Percentiles rank a stretch among this genome's conserved stretches.
Conservation (phyloP, 139 green algal genomes). For the Chlorella sp. region DNA sequence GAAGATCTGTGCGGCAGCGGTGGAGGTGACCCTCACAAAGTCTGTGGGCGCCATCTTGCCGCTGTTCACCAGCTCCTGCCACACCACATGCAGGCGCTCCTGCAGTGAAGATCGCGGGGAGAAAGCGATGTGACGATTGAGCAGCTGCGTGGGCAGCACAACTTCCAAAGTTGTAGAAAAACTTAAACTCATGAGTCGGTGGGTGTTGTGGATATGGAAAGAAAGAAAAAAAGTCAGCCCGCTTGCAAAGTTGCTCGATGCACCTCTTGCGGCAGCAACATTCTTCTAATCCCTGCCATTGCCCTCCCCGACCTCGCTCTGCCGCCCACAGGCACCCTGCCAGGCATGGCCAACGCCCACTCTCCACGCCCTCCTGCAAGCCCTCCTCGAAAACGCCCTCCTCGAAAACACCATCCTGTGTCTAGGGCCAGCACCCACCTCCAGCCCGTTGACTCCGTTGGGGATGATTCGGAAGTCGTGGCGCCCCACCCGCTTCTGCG, state of each 20-base stretch:
- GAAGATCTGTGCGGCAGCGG: conserved; percentile 87
- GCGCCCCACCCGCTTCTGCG: conserved; percentile 83
- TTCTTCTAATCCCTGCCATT: neutral
- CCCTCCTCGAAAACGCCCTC: neutral
- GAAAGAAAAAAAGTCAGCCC: too few species aligned
- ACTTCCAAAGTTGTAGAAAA: too few species aligned
- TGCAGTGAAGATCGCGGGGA: neutral
- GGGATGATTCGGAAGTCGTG: conserved; percentile 94
- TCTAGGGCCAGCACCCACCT: conserved; percentile 51
- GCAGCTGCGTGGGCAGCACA: too few species aligned
- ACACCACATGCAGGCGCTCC: conserved; percentile 86
- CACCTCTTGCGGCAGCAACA: neutral
- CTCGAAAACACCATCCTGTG: neutral
- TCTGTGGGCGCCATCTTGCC: conserved; percentile 78
- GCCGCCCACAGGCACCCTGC: neutral
- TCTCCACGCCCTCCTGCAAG: neutral
- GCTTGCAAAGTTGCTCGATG: too few species aligned
- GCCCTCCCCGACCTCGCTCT: neutral
- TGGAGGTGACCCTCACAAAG: conserved; percentile 89
- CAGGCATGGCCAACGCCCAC: neutral
- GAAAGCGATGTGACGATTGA: neutral
- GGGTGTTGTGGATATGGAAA: too few species aligned
- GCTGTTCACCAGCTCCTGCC: conserved; percentile 85
- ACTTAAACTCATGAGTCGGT: too few species aligned
- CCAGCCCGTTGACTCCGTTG: conserved; percentile 97